Conservation (phyloP, 2,329 filamentous ascomycete species). For the Phyllosticta ampelicida region DNA sequence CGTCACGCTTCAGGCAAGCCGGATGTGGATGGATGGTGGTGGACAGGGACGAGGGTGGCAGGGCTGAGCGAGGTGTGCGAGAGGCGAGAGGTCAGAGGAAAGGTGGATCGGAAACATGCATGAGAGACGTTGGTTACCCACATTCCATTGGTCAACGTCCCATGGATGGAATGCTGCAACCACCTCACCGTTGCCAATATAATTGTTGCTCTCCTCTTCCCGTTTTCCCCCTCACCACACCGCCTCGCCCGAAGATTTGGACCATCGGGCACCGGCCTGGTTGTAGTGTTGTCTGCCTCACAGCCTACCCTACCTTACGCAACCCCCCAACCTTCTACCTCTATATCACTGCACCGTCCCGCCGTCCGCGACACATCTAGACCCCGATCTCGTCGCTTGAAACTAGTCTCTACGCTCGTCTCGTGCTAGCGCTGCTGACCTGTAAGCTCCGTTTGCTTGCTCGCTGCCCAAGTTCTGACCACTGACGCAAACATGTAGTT, state of each 20-base stretch:
- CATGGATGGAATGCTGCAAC: not conserved
- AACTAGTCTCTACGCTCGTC: not conserved
- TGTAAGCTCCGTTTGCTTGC: not conserved
- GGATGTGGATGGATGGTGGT: not conserved
- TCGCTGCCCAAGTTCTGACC: not conserved
- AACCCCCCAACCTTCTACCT: not conserved
- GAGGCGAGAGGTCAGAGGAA: no score
- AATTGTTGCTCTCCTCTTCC: not conserved
- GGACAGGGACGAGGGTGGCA: not conserved
- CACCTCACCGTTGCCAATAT: not conserved
- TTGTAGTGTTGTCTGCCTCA: no score
- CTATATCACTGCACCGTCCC: no score
- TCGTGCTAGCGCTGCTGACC: not conserved
- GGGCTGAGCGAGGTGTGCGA: no score
- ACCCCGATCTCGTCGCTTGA: not conserved
- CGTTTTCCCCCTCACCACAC: not conserved
- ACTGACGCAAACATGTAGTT: not conserved
- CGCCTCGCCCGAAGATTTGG: not conserved
- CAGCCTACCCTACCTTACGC: no score
- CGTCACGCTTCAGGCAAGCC: not conserved
- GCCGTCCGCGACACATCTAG: not conserved
- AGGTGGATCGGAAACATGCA: not conserved
- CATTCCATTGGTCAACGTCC: not conserved
- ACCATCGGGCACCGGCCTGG: not conserved
- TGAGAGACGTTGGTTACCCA: not conserved